Percentiles rank a stretch among this genome's conserved stretches.
These are phyloP conservation scores for Niveomyces coronatus DNA, from an alignment of 2,329 filamentous ascomycete species.

Conservation along the genomic window DNA sequence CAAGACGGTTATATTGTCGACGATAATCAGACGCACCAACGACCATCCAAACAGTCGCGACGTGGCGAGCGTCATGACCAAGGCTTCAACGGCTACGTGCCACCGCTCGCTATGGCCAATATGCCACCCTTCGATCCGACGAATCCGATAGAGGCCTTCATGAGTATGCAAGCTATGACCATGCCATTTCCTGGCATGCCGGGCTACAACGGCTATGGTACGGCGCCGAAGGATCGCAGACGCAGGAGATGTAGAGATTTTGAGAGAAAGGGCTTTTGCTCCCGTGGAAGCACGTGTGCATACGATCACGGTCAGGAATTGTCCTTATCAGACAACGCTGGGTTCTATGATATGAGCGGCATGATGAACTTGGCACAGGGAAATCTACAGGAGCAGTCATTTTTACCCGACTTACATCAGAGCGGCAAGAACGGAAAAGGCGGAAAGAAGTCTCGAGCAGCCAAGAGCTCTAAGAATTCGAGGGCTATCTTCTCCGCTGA, in stretches of 20 bases:
- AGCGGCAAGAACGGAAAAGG: background rate
- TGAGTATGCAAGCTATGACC: conserved; percentile 50
- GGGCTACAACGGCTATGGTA: conserved; percentile 24
- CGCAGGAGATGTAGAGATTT: conserved; percentile 56
- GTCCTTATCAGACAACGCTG: conserved; percentile 23
- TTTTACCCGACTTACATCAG: background rate
- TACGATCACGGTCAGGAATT: conserved; percentile 57
- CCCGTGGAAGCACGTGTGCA: conserved; percentile 53
- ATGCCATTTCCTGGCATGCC: conserved; percentile 31
- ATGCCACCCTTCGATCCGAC: conserved; percentile 45
- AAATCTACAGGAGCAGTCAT: background rate
- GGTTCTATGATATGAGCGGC: conserved; percentile 1
- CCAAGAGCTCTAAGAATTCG: conserved; percentile 21
- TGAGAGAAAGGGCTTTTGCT: conserved; percentile 62
- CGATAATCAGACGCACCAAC: conserved; percentile 22
- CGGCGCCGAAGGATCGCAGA: conserved; percentile 22
- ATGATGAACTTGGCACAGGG: conserved; percentile 4
- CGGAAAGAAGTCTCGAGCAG: conserved; percentile 22
- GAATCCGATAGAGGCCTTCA: conserved; percentile 50
- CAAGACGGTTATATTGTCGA: conserved; percentile 15
- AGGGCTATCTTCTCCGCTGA: conserved; percentile 54
- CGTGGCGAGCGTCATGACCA: conserved; percentile 33
- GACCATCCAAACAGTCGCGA: conserved; percentile 50
- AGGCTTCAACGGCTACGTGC: conserved; percentile 12
- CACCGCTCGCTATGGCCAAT: conserved; percentile 2